Conservation (phyloP, 2,329 filamentous ascomycete species). For the Aspergillus costaricaensis region DNA sequence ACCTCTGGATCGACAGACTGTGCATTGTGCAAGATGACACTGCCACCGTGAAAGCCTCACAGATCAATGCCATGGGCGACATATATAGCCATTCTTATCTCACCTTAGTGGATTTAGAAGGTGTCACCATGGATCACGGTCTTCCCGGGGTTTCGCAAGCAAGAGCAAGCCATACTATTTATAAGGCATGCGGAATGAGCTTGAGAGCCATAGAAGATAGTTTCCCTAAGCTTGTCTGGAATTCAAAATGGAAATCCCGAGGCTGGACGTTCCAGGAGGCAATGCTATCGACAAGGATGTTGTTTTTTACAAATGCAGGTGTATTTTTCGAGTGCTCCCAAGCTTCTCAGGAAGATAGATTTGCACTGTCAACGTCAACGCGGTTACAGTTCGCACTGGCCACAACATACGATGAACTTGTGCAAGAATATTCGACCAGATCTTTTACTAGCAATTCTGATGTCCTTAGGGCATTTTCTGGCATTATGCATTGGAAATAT, state of each 20-base stretch:
- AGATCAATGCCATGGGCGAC: not conserved
- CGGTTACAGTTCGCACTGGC: fast-evolving
- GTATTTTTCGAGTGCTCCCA: not conserved
- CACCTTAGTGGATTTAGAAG: not conserved
- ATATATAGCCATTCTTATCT: not conserved
- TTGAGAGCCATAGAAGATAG: not conserved
- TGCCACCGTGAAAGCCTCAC: not conserved
- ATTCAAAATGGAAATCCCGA: not conserved
- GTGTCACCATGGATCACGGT: not conserved
- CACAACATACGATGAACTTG: too few relatives aligned
- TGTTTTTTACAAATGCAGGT: not conserved
- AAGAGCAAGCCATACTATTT: not conserved
- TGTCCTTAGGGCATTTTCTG: not conserved
- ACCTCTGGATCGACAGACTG: slow-evolving; percentile 1
- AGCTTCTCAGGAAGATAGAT: not conserved
- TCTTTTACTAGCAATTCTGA: too few relatives aligned
- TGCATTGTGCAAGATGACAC: slow-evolving; percentile 3
- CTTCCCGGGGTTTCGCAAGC: not conserved
- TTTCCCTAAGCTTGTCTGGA: not conserved
- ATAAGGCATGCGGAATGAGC: not conserved
- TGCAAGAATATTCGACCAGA: fast-evolving
- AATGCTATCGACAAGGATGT: not conserved
- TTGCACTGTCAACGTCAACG: not conserved
- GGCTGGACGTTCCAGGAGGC: not conserved
- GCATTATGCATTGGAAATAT: not conserved